A percentile compares a stretch with the other conserved stretches of the same genome.
phyloP scores from a whole-genome alignment of 768 basidiomycete species.

The Cyathus striatus region DNA sequence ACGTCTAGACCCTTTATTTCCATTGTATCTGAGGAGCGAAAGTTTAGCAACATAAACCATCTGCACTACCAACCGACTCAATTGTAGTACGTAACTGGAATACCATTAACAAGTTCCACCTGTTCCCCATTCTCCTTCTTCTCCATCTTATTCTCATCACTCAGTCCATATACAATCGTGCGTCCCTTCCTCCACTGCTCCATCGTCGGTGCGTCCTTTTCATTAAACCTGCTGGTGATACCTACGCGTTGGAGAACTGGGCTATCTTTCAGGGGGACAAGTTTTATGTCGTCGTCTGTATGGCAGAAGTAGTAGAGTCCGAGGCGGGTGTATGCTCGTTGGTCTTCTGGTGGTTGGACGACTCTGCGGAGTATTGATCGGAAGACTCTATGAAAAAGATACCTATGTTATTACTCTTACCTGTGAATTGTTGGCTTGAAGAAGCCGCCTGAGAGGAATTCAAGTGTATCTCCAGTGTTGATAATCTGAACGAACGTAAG shows the following conservation, averaged over 20 bases:
- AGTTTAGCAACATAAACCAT: too few species aligned
- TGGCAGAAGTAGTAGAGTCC: conserved; percentile 44
- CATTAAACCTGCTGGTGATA: conserved; percentile 9
- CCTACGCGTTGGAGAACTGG: conserved; percentile 35
- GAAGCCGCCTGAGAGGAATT: conserved; percentile 42
- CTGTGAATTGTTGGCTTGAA: conserved; percentile 45
- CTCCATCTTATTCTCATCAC: too few species aligned
- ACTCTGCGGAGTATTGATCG: conserved; percentile 21
- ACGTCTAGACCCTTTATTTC: too few species aligned
- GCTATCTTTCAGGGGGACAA: conserved; percentile 35
- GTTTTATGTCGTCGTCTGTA: conserved; percentile 36
- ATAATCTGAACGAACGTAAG: conserved; percentile 21
- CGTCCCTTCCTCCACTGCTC: conserved; percentile 1
- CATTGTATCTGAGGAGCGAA: too few species aligned
- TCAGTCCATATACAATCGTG: conserved; percentile 2
- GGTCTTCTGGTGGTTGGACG: conserved; percentile 42
- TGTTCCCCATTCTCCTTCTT: too few species aligned
- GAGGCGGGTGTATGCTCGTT: conserved; percentile 35
- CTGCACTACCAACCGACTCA: too few species aligned
- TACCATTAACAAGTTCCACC: too few species aligned
- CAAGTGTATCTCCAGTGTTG: conserved; percentile 43
- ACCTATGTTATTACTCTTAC: conserved; percentile 3
- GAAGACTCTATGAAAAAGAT: neutral
- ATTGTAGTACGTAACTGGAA: too few species aligned
- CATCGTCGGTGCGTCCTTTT: conserved; percentile 3